Conservation (phyloP, 139 green algal species). For the Volvox reticuliferus region DNA sequence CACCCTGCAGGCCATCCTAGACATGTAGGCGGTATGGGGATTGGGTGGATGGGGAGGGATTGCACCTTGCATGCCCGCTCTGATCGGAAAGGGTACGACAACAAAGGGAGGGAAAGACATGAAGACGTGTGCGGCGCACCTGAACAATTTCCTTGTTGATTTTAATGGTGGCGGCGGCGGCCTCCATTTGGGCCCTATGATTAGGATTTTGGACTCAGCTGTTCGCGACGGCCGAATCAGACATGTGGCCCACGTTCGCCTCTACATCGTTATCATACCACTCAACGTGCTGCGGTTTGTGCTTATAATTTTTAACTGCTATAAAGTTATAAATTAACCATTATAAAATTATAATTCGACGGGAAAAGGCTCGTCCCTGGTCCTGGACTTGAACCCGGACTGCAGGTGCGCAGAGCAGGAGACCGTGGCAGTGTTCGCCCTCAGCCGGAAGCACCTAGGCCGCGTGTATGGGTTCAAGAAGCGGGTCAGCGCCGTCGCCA, state of each 20-base stretch:
- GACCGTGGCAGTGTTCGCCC: constrained; percentile 78
- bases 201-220: no score
- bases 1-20: constrained; percentile 74
- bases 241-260: not conserved
- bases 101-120: not conserved
- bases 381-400: no score
- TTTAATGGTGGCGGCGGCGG: not conserved
- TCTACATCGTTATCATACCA: no score
- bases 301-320: no score
- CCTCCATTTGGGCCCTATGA: not conserved
- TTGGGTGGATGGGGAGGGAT: not conserved
- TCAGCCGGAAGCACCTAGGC: constrained; percentile 86
- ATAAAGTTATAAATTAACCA: no score
- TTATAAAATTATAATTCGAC: no score
- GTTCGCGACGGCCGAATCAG: not conserved
- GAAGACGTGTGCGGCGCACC: not conserved
- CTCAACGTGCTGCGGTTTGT: no score
- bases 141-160: no score
- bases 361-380: no score
- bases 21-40: constrained; percentile 40
- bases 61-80: not conserved
- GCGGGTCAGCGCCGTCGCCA: constrained; percentile 82
- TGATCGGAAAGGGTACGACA: not conserved
- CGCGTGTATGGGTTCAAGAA: constrained; percentile 86
- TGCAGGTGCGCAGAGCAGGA: constrained; percentile 50